These are phyloP conservation scores for Plasmodium knowlesi DNA, from an alignment of 169 alveolate genomes.

Conservation along the genomic window DNA sequence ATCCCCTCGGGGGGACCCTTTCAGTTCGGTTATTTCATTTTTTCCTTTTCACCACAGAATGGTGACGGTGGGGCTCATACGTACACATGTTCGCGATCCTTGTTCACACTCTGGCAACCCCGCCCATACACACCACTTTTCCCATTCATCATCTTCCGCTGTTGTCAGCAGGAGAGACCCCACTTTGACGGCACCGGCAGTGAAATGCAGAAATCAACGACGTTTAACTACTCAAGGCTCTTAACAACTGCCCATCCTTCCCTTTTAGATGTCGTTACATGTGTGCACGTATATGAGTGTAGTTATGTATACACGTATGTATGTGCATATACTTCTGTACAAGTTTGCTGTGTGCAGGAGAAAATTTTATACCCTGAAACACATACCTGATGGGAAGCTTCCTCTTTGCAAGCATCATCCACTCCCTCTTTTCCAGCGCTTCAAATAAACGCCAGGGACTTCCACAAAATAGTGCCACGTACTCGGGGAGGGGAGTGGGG, in stretches of 20 bases:
- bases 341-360: neutral
- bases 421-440: neutral
- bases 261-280: neutral
- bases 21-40: neutral
- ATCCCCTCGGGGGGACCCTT: neutral
- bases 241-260: neutral
- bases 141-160: neutral
- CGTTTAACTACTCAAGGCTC: neutral
- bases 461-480: neutral
- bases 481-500: neutral
- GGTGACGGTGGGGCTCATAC: neutral
- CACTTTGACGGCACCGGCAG: neutral
- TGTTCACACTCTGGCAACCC: neutral
- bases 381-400: neutral
- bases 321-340: neutral
- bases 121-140: neutral
- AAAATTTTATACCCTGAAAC: neutral
- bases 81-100: neutral
- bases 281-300: neutral
- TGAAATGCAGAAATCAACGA: neutral
- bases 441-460: neutral
- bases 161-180: neutral
- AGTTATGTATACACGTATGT: neutral
- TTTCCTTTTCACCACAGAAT: neutral
- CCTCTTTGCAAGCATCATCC: neutral